A percentile compares a stretch with the other conserved stretches of the same genome.
phyloP scores from a whole-genome alignment of 108 stramenopile species.

The Pseudonitzschia pungens region DNA sequence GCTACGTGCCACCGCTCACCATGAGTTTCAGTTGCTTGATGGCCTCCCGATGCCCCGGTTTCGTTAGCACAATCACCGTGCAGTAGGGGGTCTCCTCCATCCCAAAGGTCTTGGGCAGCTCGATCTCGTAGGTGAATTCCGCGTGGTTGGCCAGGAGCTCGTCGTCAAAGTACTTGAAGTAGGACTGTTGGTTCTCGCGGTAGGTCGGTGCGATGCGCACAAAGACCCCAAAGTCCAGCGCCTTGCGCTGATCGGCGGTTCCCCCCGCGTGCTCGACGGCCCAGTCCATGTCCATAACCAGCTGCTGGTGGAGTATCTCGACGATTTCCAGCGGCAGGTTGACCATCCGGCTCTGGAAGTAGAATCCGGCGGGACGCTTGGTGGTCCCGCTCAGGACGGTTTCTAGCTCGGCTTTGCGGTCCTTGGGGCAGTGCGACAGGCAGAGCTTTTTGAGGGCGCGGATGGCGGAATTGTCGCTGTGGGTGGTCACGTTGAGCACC shows the following conservation, averaged over 20 bases:
- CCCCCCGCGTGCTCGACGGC: constrained; percentile 66
- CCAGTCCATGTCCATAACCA: constrained; percentile 84
- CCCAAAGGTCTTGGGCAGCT: constrained; percentile 57
- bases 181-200: constrained; percentile 14
- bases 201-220: constrained; percentile 70
- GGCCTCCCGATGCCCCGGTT: constrained; percentile 74
- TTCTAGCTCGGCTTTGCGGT: constrained; percentile 67
- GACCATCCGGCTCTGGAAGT: constrained; percentile 82
- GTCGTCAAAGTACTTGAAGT: constrained; percentile 86
- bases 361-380: constrained; percentile 80
- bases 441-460: constrained; percentile 57
- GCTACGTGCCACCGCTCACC: constrained; percentile 32
- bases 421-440: constrained; percentile 60
- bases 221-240: constrained; percentile 82
- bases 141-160: constrained; percentile 77
- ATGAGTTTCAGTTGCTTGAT: constrained; percentile 68
- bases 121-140: constrained; percentile 71
- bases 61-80: constrained; percentile 78
- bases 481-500: constrained; percentile 74
- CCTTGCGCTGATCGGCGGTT: constrained; percentile 52
- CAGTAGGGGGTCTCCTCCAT: constrained; percentile 57
- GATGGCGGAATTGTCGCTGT: constrained; percentile 49
- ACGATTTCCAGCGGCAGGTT: constrained; percentile 83
- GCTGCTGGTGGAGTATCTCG: constrained; percentile 74
- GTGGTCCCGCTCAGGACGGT: constrained; percentile 73